phyloP scores from a whole-genome alignment of 129 eudicot species.

The Solidago caesia region DNA sequence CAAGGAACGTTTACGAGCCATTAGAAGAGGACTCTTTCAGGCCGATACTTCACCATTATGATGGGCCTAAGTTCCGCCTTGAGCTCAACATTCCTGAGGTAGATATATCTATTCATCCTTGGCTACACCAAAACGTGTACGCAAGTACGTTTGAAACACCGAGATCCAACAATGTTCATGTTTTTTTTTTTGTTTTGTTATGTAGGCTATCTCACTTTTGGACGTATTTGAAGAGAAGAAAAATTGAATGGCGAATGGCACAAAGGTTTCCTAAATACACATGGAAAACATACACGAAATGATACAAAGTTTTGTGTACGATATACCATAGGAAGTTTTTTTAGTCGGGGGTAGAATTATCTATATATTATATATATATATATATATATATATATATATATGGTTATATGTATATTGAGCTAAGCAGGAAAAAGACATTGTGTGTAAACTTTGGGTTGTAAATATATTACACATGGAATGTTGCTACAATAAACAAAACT shows the following conservation, averaged over 20 bases:
- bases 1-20: constrained; percentile 79
- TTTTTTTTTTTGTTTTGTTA: no score
- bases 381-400: no score
- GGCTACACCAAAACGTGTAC: not conserved
- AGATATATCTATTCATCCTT: constrained; percentile 3
- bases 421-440: not conserved
- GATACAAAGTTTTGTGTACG: not conserved
- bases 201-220: constrained; percentile 65
- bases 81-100: constrained; percentile 94
- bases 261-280: not conserved
- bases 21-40: constrained; percentile 91
- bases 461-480: no score
- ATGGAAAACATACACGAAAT: not conserved
- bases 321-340: not conserved
- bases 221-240: constrained; percentile 64
- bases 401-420: not conserved
- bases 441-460: no score
- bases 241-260: constrained; percentile 10
- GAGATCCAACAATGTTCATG: no score
- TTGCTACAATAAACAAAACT: no score
- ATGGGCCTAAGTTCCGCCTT: constrained; percentile 96
- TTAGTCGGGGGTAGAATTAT: not conserved
- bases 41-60: constrained; percentile 95
- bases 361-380: no score
- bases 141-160: no score